Evolutionary conservation across 106 monocot genomes (phyloP).

Genomic region (Posidonia australis): DNA sequence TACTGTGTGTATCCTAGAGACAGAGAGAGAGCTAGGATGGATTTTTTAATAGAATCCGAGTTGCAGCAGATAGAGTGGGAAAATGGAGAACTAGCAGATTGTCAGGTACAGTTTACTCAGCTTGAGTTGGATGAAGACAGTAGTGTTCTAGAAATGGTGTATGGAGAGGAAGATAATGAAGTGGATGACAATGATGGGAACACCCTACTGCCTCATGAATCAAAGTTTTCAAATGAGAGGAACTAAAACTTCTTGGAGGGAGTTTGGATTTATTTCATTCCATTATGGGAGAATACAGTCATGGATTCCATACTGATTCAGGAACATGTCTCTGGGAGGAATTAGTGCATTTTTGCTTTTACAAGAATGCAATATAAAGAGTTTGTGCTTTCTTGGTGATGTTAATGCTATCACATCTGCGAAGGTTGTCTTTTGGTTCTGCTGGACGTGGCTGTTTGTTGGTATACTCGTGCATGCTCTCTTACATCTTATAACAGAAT

Average conservation of each 20-base stretch:
- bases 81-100: neutral
- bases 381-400: neutral
- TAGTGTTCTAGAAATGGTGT: slow-evolving; percentile 25
- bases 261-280: neutral
- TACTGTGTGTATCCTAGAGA: slow-evolving; percentile 79
- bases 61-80: slow-evolving; percentile 50
- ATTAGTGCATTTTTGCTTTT: too few species aligned
- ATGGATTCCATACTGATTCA: too few species aligned
- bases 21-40: slow-evolving; percentile 63
- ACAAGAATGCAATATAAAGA: too few species aligned
- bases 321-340: too few species aligned
- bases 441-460: too few species aligned
- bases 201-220: slow-evolving; percentile 11
- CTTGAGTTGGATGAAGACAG: slow-evolving; percentile 7
- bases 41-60: slow-evolving; percentile 59
- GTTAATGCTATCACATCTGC: too few species aligned
- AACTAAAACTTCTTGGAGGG: neutral
- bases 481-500: too few species aligned
- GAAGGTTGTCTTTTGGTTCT: too few species aligned
- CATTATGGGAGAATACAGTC: neutral
- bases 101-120: slow-evolving; percentile 5
- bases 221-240: neutral
- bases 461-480: too few species aligned
- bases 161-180: slow-evolving; percentile 32
- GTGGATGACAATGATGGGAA: slow-evolving; percentile 28